Conservation (phyloP, 164 flowering plant species). For the Macadamia integrifolia region DNA sequence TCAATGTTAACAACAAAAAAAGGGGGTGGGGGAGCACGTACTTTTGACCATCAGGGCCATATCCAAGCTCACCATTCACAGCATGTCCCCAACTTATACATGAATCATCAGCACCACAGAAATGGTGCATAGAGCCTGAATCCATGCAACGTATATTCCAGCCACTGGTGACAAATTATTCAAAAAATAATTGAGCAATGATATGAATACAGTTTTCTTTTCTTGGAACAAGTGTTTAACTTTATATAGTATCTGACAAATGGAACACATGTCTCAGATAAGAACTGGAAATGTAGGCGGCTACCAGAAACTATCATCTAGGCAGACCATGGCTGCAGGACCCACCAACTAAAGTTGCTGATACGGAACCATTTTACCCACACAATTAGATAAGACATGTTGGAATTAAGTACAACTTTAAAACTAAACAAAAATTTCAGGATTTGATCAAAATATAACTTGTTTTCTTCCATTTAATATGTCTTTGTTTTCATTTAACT, state of each 20-base stretch:
- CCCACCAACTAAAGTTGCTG: no score
- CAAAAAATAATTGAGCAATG: not conserved
- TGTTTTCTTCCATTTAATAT: no score
- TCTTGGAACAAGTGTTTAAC: not conserved
- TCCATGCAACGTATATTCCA: constrained; percentile 98
- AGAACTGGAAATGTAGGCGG: no score
- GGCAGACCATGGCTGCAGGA: no score
- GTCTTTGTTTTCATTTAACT: no score
- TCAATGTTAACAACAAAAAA: not conserved
- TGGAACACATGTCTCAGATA: not conserved
- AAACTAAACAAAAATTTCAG: no score
- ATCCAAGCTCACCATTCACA: constrained; percentile 90
- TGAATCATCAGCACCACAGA: constrained; percentile 88
- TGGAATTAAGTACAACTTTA: no score
- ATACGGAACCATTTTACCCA: no score
- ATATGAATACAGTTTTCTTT: not conserved
- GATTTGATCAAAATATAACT: no score
- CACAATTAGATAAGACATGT: no score
- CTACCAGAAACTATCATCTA: no score
- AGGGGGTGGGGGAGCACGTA: constrained; percentile 19
- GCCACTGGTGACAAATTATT: constrained; percentile 44
- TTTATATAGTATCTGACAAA: not conserved
- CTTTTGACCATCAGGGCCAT: constrained; percentile 90
- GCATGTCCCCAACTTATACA: constrained; percentile 99
- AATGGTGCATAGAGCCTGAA: constrained; percentile 80